Evolutionary conservation across 805 yeast genomes (phyloP).

Genomic region (Lachancea waltii): DNA sequence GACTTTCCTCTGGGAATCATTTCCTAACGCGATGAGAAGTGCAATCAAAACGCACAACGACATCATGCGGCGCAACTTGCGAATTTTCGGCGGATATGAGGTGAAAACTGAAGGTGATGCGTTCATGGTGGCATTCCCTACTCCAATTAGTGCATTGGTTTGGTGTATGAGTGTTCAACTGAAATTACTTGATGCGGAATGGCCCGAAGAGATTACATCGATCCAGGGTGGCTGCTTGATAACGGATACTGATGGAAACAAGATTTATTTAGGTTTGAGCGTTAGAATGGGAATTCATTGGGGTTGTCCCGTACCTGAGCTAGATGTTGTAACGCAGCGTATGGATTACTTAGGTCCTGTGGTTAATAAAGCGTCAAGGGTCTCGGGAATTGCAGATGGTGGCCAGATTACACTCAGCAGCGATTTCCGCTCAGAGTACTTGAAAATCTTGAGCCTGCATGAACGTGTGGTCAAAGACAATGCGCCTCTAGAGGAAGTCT

Average conservation of each 20-base stretch:
- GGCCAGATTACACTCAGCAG: constrained; percentile 90
- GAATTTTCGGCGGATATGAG: constrained; percentile 95
- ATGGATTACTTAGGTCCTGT: constrained; percentile 99
- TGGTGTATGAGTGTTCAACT: constrained; percentile 95
- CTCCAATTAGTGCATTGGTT: constrained; percentile 79
- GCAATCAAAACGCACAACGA: constrained; percentile 93
- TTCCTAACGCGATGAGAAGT: constrained; percentile 90
- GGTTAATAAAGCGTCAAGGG: constrained; percentile 93
- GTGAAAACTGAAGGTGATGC: constrained; percentile 99
- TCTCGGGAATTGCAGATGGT: constrained; percentile 92
- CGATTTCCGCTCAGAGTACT: constrained; percentile 72
- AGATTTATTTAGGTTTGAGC: constrained; percentile 79
- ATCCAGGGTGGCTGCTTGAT: constrained; percentile 80
- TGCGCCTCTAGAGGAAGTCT: constrained; percentile 35
- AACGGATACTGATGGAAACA: constrained; percentile 48
- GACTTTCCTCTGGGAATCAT: constrained; percentile 87
- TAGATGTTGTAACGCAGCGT: constrained; percentile 88
- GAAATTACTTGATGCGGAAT: constrained; percentile 74
- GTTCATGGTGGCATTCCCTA: constrained; percentile 93
- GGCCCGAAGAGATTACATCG: constrained; percentile 91
- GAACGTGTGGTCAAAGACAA: constrained; percentile 25
- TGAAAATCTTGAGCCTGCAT: constrained; percentile 43
- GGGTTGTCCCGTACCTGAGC: constrained; percentile 96
- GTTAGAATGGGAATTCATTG: constrained; percentile 98
- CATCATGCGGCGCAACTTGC: constrained; percentile 86